Base-by-base conservation (phyloP, 2,329 filamentous ascomycete genomes). In the Cercospora sp. region DNA sequence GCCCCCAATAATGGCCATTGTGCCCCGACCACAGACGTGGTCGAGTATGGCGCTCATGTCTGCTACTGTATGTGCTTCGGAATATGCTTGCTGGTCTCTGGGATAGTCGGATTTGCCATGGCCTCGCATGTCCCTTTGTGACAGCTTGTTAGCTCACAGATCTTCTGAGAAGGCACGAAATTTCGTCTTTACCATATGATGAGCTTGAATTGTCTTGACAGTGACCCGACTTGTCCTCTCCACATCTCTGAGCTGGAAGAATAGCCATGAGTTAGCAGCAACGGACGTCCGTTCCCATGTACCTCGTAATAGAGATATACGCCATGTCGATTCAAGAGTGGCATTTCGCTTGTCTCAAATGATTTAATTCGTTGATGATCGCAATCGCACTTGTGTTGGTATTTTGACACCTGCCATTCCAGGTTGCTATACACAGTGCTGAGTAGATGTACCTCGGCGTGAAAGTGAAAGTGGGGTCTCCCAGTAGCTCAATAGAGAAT, bases 201-300 rank as follows among this genome's bases (percentile, higher is more conserved):
- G 1, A 75, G 45, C 57, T 71, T 73, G 69, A 70, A 73, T 13
- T 69, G 66, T 33, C 63, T 64, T 5, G 66, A 71, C n/a, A 75
- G 63, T 12, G 64, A 33, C 9, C 61, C 61, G 26, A 74, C 68
- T 65, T 76, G 75, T 28, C 70, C 71, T 36, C 67, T 64, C 73
- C 74, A 76, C 73, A 75, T 75, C 30, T 64, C 71, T 12, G 71
- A 76, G 13, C 70, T 74, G 3, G 74, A 73, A n/a, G 73, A 74
- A 63, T 73, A 76, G 67, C 74, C 74, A 70, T 75, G 74, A 7
- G 72, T 72, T 16, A 76, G 70, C 16, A 75, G 40, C 10, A 75
- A 42, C 3, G 72, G 74, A 5, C 60, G 45, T 20, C 60, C 72
- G 3, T 55, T 58, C n/a, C 73, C 73, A 58, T 73, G 66, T 10